Evolutionary conservation across 176 grass and related monocot genomes (phyloP), one percentile per base, ranked within the genome.

Genomic region (Avena atlantica): DNA sequence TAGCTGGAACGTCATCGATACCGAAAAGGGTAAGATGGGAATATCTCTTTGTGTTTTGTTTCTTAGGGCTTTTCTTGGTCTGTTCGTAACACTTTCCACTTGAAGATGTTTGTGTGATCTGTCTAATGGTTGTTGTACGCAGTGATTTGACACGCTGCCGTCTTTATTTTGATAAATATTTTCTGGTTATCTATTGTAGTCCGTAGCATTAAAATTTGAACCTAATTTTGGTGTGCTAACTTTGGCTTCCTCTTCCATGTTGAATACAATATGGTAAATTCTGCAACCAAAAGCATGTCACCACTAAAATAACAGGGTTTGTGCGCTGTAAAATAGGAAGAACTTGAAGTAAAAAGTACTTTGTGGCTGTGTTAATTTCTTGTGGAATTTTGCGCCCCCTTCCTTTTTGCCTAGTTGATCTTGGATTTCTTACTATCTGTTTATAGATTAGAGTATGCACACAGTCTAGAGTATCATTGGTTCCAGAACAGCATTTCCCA

Each of bases 1-100:
- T 91, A 31, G 86, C 50, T 75, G 89, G 82, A 75, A 83, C 89
- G 80, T 80, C 81, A 84, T 29, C 87, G 76, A 76, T 82, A 84
- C 58, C 68, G 68, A 87, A 80, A 87, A 87, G 85, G 78, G 89
- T 91, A 81, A 91, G 85, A 74, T 87, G 74, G 83, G 85, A 66
- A 19, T 20, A 83, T 66, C 37, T 85, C 6, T 13, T 50, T 11
- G 45, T 2, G 45, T 50, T 74, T 74, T 56, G 48, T 63, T 42
- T 42, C 10, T 16, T 65, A 66, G 36, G 52, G 49, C 34, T 80
- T 37, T 11, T 72, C 81, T 74, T 75, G 31, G 5, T 67, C 20
- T 74, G 31, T 89, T 85, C 65, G 31, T 89, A 75, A 24, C 0
- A 10, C 40, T 19, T 80, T 77, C 21, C 4, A 47, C 61, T 31